Evolutionary conservation across 2,329 filamentous ascomycete genomes (phyloP), one percentile per base, ranked within the genome.

Genomic region (Penicillium sp.): DNA sequence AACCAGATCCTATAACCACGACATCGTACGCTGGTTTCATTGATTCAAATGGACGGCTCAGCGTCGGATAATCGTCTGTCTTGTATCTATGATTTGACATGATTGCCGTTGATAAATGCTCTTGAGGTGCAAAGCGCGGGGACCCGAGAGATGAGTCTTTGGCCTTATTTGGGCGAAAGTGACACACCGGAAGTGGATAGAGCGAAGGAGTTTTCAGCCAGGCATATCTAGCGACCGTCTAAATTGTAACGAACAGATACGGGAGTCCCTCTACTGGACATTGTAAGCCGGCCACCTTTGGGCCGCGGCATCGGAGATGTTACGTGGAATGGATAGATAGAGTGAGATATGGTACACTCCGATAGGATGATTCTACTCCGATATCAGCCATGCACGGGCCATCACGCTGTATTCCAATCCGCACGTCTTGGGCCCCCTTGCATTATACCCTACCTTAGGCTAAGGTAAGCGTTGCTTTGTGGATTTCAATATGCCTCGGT

Each of bases 1-100:
- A 89, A 1, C 86, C 86, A 9, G 84, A 87, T 1, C 86, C 85
- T 51, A 88, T 81, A 27, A 88, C 82, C 10, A 89, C 78, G 35
- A 81, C 81, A 68, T 88, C 85, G 58, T 89, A 88, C 10, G 48
- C 52, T n/a, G 18, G 18, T 13, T 36, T 48, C 35, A 54, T 54
- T 13, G 20, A 46, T 5, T 48, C 22, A n/a, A 54, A 44, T 1
- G 49, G 42, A 42, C 31, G 49, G 43, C 49, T 54, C 3, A 54
- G 35, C 1, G 5, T 51, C 10, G 52, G 50, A 22, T 53, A 55
- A 28, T 53, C 35, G 5, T 55, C 53, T 4, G 44, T 47, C n/a
- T 13, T 38, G 35, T 20, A 14, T 13, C 9, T 38, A 9, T 1
- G 10, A 13, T 13, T 38, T 10, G 35, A 13, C 35, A 20, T 38